Evolutionary conservation across 768 basidiomycete genomes (phyloP), one percentile per base, ranked within the genome.

Genomic region (Mycena galopus): DNA sequence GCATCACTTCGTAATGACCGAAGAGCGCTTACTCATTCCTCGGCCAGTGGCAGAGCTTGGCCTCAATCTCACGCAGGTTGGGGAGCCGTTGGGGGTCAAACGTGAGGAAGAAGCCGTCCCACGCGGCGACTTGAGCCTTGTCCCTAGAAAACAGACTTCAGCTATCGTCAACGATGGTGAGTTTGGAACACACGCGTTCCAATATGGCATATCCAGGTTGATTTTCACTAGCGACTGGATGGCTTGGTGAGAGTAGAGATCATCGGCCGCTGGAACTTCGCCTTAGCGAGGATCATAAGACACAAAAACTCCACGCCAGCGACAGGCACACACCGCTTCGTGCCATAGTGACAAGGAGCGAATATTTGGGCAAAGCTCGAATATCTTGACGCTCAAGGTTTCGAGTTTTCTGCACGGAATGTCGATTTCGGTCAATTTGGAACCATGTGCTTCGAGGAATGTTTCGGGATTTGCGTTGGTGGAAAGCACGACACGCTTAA

Each of bases 1-100:
- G 23, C 27, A 8, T n/a, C 16, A 37, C 12, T 47, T 1, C 9
- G 21, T n/a, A 21, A 32, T 55, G 23, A 33, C 11, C 17, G 7
- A 30, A 23, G 17, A 42, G 6, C 35, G 50, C 72, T 32, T 44
- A 73, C 73, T 73, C 68, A 25, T 7, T 73, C 5, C 50, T 69
- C 19, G 73, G 73, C 73, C 68, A 73, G 6, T 19, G 5, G 7
- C 35, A 66, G 27, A 32, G n/a, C 9, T 21, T n/a, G 14, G 67
- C 12, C 19, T 37, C 12, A n/a, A 73, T 63, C 29, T 69, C 59
- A 2, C 29, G 56, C n/a, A 73, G 44, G 33, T 56, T 58, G 29
- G 73, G 73, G 30, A 73, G 42, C 4, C 30, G n/a, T 5, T 33
- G 17, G 4, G 59, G 59, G 4, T 39, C n/a, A 16, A 69, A 73